Percentiles rank a stretch among this genome's conserved stretches.
Evolutionary conservation across 2,329 filamentous ascomycete species (phyloP).

Genomic region (Aspergillus carbonarius): DNA sequence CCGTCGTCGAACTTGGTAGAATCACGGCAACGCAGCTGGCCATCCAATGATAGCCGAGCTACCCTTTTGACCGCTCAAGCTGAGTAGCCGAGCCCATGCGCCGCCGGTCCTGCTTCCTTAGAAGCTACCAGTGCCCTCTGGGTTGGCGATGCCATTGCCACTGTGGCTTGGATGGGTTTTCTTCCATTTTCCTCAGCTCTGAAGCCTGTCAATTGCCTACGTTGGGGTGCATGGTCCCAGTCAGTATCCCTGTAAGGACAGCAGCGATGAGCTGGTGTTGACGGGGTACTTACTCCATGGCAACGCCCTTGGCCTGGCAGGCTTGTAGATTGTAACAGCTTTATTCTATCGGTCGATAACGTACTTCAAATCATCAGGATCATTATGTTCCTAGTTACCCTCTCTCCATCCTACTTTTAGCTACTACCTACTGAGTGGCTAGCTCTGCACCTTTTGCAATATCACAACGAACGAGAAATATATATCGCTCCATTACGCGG

Average conservation of each 20-base stretch:
- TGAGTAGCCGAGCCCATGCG: slow-evolving; percentile 12
- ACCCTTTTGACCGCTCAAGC: slow-evolving; percentile 17
- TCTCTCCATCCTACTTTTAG: too few relatives aligned
- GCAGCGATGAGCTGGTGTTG: background rate
- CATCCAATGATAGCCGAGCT: slow-evolving; percentile 19
- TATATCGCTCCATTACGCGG: too few relatives aligned
- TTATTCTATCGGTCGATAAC: too few relatives aligned
- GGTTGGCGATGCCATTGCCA: background rate
- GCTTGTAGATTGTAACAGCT: too few relatives aligned
- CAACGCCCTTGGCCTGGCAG: background rate
- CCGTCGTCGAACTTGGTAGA: slow-evolving; percentile 40
- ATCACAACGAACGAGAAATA: too few relatives aligned
- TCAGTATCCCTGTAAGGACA: background rate
- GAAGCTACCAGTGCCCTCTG: slow-evolving; percentile 2
- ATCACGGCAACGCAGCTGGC: slow-evolving; percentile 23
- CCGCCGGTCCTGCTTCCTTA: background rate
- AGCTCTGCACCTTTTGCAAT: too few relatives aligned
- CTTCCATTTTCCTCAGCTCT: background rate
- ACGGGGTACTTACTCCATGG: too few relatives aligned
- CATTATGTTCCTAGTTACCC: too few relatives aligned
- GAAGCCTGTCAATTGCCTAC: background rate
- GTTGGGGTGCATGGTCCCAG: background rate
- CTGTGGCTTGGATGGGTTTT: background rate
- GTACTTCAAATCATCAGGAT: too few relatives aligned
- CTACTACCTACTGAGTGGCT: too few relatives aligned